A percentile compares a stretch with the other conserved stretches of the same genome.
phyloP scores from a whole-genome alignment of 1,284 basidiomycete genomes.

The Melampsora larici-populina region DNA sequence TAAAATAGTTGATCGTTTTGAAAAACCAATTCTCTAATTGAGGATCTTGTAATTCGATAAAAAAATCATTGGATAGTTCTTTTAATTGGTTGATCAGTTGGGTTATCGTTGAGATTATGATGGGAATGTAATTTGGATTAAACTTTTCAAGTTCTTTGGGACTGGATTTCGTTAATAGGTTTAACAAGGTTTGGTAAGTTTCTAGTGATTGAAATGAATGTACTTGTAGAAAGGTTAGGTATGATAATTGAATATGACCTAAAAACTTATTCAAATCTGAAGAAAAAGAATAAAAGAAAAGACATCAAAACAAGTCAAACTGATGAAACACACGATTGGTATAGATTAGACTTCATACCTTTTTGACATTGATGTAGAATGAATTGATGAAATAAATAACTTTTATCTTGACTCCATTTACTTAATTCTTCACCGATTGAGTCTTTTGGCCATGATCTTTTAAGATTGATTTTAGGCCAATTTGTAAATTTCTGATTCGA shows the following conservation, averaged over 20 bases:
- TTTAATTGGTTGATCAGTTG: slow-evolving; percentile 14
- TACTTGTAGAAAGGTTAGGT: slow-evolving; percentile 28
- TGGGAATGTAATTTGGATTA: background rate
- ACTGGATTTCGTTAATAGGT: slow-evolving; percentile 12
- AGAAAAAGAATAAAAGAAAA: background rate
- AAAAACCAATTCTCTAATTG: slow-evolving; percentile 42
- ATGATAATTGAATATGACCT: slow-evolving; percentile 36
- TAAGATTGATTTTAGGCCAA: slow-evolving; percentile 48
- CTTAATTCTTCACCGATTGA: slow-evolving; percentile 48
- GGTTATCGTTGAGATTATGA: background rate
- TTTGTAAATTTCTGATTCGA: slow-evolving; percentile 36
- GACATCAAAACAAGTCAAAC: background rate
- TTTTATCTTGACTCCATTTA: slow-evolving; percentile 51
- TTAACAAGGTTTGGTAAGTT: slow-evolving; percentile 31
- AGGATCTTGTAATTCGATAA: slow-evolving; percentile 31
- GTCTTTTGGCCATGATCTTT: slow-evolving; percentile 49
- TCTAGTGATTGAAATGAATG: slow-evolving; percentile 40
- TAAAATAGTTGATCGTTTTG: slow-evolving; percentile 1
- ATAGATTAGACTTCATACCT: too few species aligned
- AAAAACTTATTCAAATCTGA: slow-evolving; percentile 20
- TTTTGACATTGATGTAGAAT: slow-evolving; percentile 43
- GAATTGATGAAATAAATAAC: slow-evolving; percentile 49
- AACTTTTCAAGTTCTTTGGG: background rate
- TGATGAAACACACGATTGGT: too few species aligned
- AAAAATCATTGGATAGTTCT: slow-evolving; percentile 18